These are phyloP conservation scores for Ballota nigra DNA, from an alignment of 257 asterid genomes.

Conservation along the genomic window DNA sequence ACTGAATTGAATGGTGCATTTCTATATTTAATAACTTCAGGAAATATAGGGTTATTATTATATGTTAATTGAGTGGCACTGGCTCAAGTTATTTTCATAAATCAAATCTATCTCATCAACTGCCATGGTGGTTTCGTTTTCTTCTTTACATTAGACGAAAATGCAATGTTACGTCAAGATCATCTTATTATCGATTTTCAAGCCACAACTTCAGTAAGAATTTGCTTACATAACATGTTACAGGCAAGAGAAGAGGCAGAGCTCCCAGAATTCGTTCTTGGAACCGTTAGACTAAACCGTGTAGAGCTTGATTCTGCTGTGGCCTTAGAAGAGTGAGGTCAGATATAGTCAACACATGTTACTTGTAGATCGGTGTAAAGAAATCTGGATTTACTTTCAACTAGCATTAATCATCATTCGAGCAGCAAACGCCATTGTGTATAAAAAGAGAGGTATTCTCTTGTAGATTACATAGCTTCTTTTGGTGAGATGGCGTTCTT, in stretches of 20 bases:
- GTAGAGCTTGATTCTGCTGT: constrained; percentile 75
- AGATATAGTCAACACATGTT: constrained; percentile 4
- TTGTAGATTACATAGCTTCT: neutral
- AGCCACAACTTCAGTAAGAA: neutral
- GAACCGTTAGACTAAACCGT: constrained; percentile 86
- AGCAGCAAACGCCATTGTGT: constrained; percentile 8
- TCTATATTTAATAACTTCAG: neutral
- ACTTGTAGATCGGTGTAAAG: constrained; percentile 12
- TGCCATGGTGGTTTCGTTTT: neutral
- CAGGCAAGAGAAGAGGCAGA: constrained; percentile 90
- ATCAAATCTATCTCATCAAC: neutral
- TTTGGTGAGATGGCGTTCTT: neutral
- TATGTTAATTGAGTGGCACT: neutral
- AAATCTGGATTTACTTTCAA: neutral
- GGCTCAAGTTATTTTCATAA: neutral
- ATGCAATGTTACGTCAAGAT: neutral
- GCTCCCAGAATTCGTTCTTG: constrained; percentile 92
- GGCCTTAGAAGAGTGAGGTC: constrained; percentile 49
- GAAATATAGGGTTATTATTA: neutral
- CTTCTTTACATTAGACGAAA: neutral
- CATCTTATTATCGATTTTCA: neutral
- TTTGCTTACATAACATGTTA: neutral
- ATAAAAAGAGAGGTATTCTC: neutral
- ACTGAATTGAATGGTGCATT: constrained; percentile 8
- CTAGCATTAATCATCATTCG: neutral